Conservation (phyloP, 371 early-diverging fungal species). For the Apophysomyces elegans region DNA sequence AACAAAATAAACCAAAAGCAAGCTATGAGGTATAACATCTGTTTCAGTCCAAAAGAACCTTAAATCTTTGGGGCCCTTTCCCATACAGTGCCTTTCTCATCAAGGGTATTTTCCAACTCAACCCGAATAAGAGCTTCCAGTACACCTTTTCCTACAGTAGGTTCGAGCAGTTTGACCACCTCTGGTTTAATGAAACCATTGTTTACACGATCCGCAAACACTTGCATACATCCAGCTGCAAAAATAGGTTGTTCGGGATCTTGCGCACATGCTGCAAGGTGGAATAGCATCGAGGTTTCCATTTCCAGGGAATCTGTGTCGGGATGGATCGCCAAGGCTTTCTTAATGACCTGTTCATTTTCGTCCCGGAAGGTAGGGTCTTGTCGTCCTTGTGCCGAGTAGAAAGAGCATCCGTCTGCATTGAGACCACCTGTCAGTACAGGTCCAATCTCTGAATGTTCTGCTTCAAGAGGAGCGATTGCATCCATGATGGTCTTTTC, state of each 20-base stretch:
- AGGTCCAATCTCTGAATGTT: constrained; percentile 41
- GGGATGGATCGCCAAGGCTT: constrained; percentile 58
- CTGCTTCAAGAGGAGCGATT: constrained; percentile 30
- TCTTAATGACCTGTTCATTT: constrained; percentile 68
- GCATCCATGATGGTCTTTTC: constrained; percentile 35
- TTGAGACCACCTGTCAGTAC: constrained; percentile 77
- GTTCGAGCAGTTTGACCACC: constrained; percentile 63
- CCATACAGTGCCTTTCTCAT: constrained; percentile 70
- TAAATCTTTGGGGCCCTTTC: constrained; percentile 28
- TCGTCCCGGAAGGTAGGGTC: constrained; percentile 82
- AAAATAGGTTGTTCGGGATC: constrained; percentile 57
- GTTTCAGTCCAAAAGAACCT: background rate
- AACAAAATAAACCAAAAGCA: no score
- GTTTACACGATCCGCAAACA: constrained; percentile 79
- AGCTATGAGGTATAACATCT: no score
- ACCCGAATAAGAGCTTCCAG: constrained; percentile 73
- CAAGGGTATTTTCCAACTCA: constrained; percentile 47
- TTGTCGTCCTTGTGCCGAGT: constrained; percentile 85
- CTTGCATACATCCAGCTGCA: constrained; percentile 85
- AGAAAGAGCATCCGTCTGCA: constrained; percentile 91
- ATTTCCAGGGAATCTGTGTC: constrained; percentile 83
- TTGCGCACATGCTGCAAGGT: constrained; percentile 69
- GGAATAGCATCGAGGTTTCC: constrained; percentile 90
- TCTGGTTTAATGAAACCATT: constrained; percentile 78
- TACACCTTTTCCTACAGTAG: constrained; percentile 69